These are phyloP conservation scores for Calendula officinalis DNA, from an alignment of 129 eudicot species.

Conservation along the genomic window DNA sequence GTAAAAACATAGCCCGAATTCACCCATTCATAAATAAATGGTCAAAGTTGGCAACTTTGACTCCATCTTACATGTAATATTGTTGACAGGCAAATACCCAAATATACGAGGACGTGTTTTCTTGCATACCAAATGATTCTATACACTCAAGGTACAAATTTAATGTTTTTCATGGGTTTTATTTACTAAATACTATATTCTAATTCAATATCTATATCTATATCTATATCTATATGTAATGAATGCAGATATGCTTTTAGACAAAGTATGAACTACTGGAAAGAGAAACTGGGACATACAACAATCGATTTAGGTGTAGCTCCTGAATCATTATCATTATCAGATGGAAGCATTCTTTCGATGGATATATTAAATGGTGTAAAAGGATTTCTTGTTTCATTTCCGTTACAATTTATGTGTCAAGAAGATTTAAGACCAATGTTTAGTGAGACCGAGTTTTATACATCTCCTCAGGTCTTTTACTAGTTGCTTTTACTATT, in stretches of 20 bases:
- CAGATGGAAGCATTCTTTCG: constrained; percentile 42
- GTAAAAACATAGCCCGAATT: constrained; percentile 32
- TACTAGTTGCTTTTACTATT: constrained; percentile 37
- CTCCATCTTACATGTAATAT: constrained; percentile 11
- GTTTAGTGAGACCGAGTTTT: constrained; percentile 84
- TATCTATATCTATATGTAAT: too few species aligned
- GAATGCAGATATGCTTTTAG: constrained; percentile 70
- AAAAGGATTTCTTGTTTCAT: constrained; percentile 73
- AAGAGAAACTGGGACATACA: constrained; percentile 67
- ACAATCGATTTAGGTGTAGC: constrained; percentile 96
- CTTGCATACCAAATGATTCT: constrained; percentile 82
- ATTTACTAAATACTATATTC: neutral
- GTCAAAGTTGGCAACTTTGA: neutral
- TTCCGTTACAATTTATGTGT: constrained; percentile 84
- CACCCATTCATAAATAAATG: neutral
- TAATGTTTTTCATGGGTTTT: neutral
- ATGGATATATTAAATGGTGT: constrained; percentile 53
- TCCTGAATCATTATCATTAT: constrained; percentile 34
- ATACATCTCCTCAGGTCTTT: constrained; percentile 81
- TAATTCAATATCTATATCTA: too few species aligned
- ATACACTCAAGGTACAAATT: constrained; percentile 75
- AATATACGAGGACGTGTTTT: constrained; percentile 78
- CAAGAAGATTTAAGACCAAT: constrained; percentile 88
- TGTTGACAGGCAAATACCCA: constrained; percentile 59
- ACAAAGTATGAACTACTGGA: constrained; percentile 69